Percentiles rank a stretch among this genome's conserved stretches.
Evolutionary conservation across 176 grass and related monocot genomes (phyloP).

Genomic region (Juncus inflexus): DNA sequence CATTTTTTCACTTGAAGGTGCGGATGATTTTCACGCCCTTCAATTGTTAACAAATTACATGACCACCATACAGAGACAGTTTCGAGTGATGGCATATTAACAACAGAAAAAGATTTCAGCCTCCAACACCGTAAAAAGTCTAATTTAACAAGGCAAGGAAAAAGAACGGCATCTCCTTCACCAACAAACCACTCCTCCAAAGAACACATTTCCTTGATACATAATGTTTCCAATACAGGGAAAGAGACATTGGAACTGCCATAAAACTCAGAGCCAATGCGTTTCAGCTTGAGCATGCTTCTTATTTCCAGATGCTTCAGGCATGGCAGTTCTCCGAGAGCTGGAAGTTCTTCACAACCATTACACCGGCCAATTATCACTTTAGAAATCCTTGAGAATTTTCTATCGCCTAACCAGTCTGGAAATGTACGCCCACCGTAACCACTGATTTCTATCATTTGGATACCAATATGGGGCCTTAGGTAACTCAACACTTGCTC

Average conservation of each 20-base stretch:
- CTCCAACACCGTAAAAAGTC: neutral
- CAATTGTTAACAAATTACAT: too few relatives aligned
- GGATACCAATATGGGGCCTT: slow-evolving; percentile 19
- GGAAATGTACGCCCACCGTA: slow-evolving; percentile 2
- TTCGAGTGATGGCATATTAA: neutral
- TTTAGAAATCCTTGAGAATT: slow-evolving; percentile 13
- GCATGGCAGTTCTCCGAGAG: slow-evolving; percentile 22
- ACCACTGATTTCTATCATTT: neutral
- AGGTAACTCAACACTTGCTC: slow-evolving; percentile 5
- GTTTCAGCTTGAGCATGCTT: too few relatives aligned
- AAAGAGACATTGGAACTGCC: neutral
- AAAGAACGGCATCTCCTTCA: neutral
- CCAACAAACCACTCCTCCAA: slow-evolving; percentile 9
- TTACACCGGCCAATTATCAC: neutral
- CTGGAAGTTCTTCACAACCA: neutral
- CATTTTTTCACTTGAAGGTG: too few relatives aligned
- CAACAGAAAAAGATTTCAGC: slow-evolving; percentile 2
- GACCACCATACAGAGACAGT: neutral
- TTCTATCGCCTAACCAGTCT: slow-evolving; percentile 19
- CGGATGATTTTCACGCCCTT: too few relatives aligned
- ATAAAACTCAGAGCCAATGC: slow-evolving; percentile 17
- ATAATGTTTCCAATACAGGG: neutral
- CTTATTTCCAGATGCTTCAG: slow-evolving; percentile 18
- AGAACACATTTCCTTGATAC: neutral
- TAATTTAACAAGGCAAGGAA: too few relatives aligned